Evolutionary conservation across 108 stramenopile species (phyloP).

Genomic region (Cyclotella cryptica): DNA sequence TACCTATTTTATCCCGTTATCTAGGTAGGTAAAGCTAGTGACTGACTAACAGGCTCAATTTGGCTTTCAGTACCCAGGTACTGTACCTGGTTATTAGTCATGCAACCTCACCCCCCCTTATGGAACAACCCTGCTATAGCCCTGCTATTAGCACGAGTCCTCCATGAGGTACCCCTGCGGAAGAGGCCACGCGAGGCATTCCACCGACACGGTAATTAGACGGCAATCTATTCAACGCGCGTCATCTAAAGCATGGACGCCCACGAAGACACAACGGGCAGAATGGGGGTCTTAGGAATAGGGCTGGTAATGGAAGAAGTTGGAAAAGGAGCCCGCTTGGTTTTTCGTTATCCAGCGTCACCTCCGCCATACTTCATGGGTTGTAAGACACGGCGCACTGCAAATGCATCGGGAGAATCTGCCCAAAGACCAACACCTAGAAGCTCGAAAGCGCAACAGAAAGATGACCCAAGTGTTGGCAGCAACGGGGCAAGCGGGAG

Average conservation of each 20-base stretch:
- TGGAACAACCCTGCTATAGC: too few species aligned
- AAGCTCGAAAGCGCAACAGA: neutral
- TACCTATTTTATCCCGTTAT: too few species aligned
- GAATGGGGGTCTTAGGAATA: slow-evolving; percentile 70
- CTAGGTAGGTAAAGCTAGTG: too few species aligned
- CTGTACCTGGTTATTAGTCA: too few species aligned
- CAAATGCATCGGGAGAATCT: neutral
- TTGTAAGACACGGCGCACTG: neutral
- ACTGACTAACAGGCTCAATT: too few species aligned
- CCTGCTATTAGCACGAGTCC: too few species aligned
- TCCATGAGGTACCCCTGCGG: too few species aligned
- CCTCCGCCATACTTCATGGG: slow-evolving; percentile 44
- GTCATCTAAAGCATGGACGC: neutral
- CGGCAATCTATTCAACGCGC: too few species aligned
- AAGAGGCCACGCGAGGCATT: too few species aligned
- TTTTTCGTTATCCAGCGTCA: slow-evolving; percentile 82
- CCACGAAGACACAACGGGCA: neutral
- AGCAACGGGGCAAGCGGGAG: slow-evolving; percentile 7
- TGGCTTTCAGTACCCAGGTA: too few species aligned
- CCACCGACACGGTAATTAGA: too few species aligned
- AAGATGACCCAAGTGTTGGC: neutral
- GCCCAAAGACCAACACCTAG: neutral
- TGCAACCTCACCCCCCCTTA: too few species aligned
- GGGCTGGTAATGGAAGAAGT: slow-evolving; percentile 81
- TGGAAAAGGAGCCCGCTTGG: slow-evolving; percentile 66